These are phyloP conservation scores for Debaryomyces sp. DNA, from an alignment of 1,139 yeast species.

Conservation along the genomic window DNA sequence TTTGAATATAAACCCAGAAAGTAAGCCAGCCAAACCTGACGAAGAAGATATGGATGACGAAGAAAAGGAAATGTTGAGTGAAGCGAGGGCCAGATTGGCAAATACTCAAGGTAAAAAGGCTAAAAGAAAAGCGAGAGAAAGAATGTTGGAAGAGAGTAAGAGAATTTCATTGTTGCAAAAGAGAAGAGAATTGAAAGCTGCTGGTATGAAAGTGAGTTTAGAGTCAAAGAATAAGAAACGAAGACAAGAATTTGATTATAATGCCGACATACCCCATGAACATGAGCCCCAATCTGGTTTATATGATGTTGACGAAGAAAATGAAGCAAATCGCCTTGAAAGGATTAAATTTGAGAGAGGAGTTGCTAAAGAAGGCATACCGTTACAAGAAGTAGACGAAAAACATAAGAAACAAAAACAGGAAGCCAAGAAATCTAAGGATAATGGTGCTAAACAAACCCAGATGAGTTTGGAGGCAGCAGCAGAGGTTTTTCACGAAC, in stretches of 20 bases:
- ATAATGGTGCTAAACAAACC: slow-evolving; percentile 18
- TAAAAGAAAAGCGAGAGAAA: slow-evolving; percentile 83
- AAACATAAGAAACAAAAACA: slow-evolving; percentile 34
- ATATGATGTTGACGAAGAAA: slow-evolving; percentile 69
- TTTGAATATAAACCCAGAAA: slow-evolving; percentile 71
- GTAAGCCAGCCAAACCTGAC: slow-evolving; percentile 84
- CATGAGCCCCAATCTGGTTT: slow-evolving; percentile 69
- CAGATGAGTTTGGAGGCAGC: slow-evolving; percentile 33
- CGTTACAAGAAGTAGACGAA: slow-evolving; percentile 39
- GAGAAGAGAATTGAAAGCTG: slow-evolving; percentile 82
- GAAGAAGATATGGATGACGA: slow-evolving; percentile 81
- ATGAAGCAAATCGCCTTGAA: slow-evolving; percentile 37
- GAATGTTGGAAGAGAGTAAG: slow-evolving; percentile 72
- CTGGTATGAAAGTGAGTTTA: slow-evolving; percentile 68
- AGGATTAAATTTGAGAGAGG: slow-evolving; percentile 45
- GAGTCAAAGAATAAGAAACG: slow-evolving; percentile 53
- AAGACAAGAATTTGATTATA: slow-evolving; percentile 72
- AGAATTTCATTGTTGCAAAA: slow-evolving; percentile 78
- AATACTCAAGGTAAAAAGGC: slow-evolving; percentile 97
- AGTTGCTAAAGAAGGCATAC: slow-evolving; percentile 53
- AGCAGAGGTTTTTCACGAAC: slow-evolving; percentile 34
- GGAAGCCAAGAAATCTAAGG: slow-evolving; percentile 24
- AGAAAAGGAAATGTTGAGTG: slow-evolving; percentile 89
- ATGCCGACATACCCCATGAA: slow-evolving; percentile 81
- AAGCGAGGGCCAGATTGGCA: slow-evolving; percentile 88